Evolutionary conservation across 2,329 filamentous ascomycete species (phyloP), one percentile per base, ranked within the genome.

Genomic region (Trichophyton equinum): DNA sequence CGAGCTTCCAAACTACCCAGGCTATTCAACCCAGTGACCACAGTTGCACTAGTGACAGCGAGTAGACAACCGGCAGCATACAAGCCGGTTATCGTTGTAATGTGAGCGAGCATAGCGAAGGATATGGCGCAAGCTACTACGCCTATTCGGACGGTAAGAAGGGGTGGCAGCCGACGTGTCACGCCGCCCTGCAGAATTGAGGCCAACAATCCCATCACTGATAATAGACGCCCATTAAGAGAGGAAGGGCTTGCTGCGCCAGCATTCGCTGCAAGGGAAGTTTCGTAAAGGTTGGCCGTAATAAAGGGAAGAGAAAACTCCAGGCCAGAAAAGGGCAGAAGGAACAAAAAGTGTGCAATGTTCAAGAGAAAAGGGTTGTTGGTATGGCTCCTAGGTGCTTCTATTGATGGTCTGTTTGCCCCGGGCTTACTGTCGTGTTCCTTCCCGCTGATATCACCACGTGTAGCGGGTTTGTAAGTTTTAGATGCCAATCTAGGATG

Each of bases 261-360:
- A 22, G 69, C 69, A 53, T 53, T 53, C 18, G 27, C 49, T 18
- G 66, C 67, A 2, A 60, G 60, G 9, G 81, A 83, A 71, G 94
- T 95, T 7, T 82, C 82, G 73, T 97, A 97, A 51, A 99, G 82
- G 59, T 96, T 92, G 68, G 94, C 95, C 0, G 92, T 97, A 84
- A 99, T 91, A 73, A 99, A 99, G 0, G 94, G 91, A 2, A 99
- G 82, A 0, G 91, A 96, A 74, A 96, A 97, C 72, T 99, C 94
- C 87, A 99, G 92, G 63, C 94, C 94, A 1, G 90, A 96, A 76
- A 99, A 99, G 75, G 96, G 96, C 11, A 99, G 84, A 62, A 99
- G 85, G 74, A 99, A 99, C 55, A 86, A 77, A 69, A 97, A 87
- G 74, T 99, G 94, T 0, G 89, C 85, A 1, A 86, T 76, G 71